Conservation (phyloP, 2,329 filamentous ascomycete genomes). For the Fusarium sp. region DNA sequence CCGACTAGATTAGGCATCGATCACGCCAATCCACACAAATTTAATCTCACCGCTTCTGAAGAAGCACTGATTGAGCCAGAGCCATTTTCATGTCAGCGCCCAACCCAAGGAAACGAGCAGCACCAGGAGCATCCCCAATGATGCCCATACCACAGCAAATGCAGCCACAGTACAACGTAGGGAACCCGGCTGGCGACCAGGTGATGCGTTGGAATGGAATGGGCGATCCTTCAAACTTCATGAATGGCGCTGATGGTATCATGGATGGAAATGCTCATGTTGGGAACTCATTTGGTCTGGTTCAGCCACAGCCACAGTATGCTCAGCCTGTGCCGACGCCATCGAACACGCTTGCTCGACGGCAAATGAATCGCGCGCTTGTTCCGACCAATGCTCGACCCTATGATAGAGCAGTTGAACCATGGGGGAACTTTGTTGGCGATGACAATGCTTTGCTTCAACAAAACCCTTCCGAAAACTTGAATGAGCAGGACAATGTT, state of each 20-base stretch:
- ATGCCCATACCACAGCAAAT: conserved; percentile 64
- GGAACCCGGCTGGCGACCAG: conserved; percentile 61
- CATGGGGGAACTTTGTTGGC: conserved; percentile 57
- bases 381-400: conserved; percentile 56
- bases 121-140: conserved; percentile 76
- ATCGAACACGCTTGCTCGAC: conserved; percentile 64
- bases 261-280: conserved; percentile 49
- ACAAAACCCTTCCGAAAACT: conserved; percentile 50
- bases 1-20: conserved; percentile 38
- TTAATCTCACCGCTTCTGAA: conserved; percentile 18
- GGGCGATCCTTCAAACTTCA: conserved; percentile 53
- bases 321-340: conserved; percentile 50
- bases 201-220: conserved; percentile 59
- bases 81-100: conserved; percentile 58
- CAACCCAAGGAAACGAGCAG: conserved; percentile 76
- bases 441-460: conserved; percentile 56
- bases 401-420: conserved; percentile 56
- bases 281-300: conserved; percentile 55
- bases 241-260: conserved; percentile 37
- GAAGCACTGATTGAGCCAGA: conserved; percentile 20
- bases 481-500: conserved; percentile 74
- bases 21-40: conserved; percentile 17
- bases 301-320: conserved; percentile 52
- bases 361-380: conserved; percentile 63
- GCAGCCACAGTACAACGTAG: conserved; percentile 60